Base-by-base conservation (phyloP, 805 yeast species). In the Jamesozyma lodderae region DNA sequence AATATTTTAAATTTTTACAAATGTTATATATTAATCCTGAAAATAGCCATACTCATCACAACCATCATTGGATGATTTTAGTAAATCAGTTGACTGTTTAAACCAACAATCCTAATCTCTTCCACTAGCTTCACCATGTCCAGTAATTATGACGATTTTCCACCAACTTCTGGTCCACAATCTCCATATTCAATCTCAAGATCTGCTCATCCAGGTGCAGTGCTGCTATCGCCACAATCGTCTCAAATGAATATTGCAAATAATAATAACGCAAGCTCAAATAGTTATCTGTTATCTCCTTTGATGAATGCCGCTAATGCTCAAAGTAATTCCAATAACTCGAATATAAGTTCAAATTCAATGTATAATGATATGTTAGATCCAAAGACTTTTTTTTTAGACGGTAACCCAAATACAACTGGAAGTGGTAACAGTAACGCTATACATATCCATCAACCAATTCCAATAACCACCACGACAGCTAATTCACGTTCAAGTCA, bases 121-220 rank as follows among this genome's bases (percentile, higher is more conserved):
- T 7, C n/a, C n/a, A 29, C 16, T 10, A 29, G 22, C 31, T 21
- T 11, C 22, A 30, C 22, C 22, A 30, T 24, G 31, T n/a, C 25
- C 14, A 23, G n/a, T 21, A 14, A 18, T 6, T 25, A 25, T 27
- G 31, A 31, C 4, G 35, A 36, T 14, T 17, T 31, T 10, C 13
- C n/a, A 2, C n/a, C 15, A 7, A 14, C 24, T 15, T 13, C 23
- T 6, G 27, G 32, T 7, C 25, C 42, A 13, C 31, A 37, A 14
- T 40, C 46, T 14, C 42, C 46, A 3, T 41, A 21, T 33, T 29
- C 45, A 11, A 37, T 46, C 24, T 31, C 49, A 4, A 45, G 63
- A 44, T 50, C 63, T 36, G 62, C 59, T n/a, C 66, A 60, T 38
- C 69, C 69, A 3, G 69, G 69, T 21, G 69, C 69, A 8, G 65